Evolutionary conservation across 2,329 filamentous ascomycete genomes (phyloP), one percentile per base, ranked within the genome.

Genomic region (Monosporascus sp.): DNA sequence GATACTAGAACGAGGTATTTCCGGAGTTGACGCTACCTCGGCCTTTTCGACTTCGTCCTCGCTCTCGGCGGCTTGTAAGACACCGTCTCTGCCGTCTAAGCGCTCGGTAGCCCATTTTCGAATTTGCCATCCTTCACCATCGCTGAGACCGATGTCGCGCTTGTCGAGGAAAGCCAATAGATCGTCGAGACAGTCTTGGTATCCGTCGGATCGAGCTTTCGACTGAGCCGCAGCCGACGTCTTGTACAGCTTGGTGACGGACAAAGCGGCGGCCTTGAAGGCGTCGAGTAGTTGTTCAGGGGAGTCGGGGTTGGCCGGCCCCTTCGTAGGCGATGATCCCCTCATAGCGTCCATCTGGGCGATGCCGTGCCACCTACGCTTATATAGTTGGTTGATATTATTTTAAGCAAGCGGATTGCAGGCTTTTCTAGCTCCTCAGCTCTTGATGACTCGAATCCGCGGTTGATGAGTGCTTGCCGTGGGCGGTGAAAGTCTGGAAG

Each of bases 161-260:
- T 83, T 87, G 67, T 97, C 92, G 51, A 97, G 75, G 61, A 96
- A 95, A 17, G 79, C 72, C n/a, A 97, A 74, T 5, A 99, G 76
- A 60, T 97, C 93, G 58, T 97, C 90, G 38, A 99, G 76, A 38
- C 92, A 95, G 66, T 97, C 92, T 69, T 97, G 92, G 63, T 97
- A 97, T 25, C 94, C 94, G 39, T 92, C 87, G 49, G 82, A 75
- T 48, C 89, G 84, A 47, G 90, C 85, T 63, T 86, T 85, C 48
- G 86, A 79, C 68, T 94, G 86, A 48, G 89, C 88, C 35, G 84
- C 79, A 14, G 89, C 87, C 3, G 93, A 93, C 39, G 87, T 92
- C 72, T 96, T 97, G 76, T 97, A 97, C 15, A 99, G 84, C 65
- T 95, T 96, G 47, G 94, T 97, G 52, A 97, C 92, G 6, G 91